These are phyloP conservation scores for Pseudogymnoascus sp. DNA, from an alignment of 2,329 filamentous ascomycete genomes.

Conservation along the genomic window DNA sequence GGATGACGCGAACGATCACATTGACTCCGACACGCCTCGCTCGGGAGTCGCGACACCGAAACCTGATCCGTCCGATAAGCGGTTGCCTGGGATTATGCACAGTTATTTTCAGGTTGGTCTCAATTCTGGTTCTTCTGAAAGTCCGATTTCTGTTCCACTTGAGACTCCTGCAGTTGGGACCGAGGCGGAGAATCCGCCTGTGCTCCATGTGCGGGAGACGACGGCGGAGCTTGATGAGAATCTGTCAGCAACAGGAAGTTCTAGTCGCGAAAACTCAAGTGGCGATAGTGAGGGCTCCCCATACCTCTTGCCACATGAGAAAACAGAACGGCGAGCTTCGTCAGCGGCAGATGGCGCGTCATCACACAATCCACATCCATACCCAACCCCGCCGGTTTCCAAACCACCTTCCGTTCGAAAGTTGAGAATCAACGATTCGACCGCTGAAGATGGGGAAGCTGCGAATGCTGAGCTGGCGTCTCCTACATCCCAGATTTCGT, in stretches of 20 bases:
- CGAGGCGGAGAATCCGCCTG: slow-evolving; percentile 16
- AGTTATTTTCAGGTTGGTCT: slow-evolving; percentile 99
- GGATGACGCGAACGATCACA: slow-evolving; percentile 66
- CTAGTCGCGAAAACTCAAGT: slow-evolving; percentile 20
- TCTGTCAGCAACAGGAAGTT: slow-evolving; percentile 22
- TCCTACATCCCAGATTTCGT: slow-evolving; percentile 10
- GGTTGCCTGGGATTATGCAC: slow-evolving; percentile 85
- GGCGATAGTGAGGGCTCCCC: slow-evolving; percentile 19
- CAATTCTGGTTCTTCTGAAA: slow-evolving; percentile 53
- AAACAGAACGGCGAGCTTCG: slow-evolving; percentile 19
- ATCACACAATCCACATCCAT: slow-evolving; percentile 30
- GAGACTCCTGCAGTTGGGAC: slow-evolving; percentile 22
- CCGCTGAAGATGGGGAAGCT: slow-evolving; percentile 32
- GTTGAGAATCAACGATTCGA: slow-evolving; percentile 34
- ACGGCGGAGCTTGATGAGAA: slow-evolving; percentile 18
- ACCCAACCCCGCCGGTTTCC: slow-evolving; percentile 52
- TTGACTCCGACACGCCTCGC: slow-evolving; percentile 78
- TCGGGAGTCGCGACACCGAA: slow-evolving; percentile 89
- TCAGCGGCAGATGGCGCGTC: slow-evolving; percentile 17
- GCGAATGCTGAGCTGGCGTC: slow-evolving; percentile 22
- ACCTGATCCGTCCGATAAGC: slow-evolving; percentile 89
- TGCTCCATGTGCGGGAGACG: slow-evolving; percentile 18
- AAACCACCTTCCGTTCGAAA: slow-evolving; percentile 37
- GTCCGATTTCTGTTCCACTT: slow-evolving; percentile 23
- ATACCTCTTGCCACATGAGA: slow-evolving; percentile 19